Percentiles rank a stretch among this genome's conserved stretches.
Evolutionary conservation across 768 basidiomycete genomes (phyloP).

Genomic region (Phanerochaete carnosa): DNA sequence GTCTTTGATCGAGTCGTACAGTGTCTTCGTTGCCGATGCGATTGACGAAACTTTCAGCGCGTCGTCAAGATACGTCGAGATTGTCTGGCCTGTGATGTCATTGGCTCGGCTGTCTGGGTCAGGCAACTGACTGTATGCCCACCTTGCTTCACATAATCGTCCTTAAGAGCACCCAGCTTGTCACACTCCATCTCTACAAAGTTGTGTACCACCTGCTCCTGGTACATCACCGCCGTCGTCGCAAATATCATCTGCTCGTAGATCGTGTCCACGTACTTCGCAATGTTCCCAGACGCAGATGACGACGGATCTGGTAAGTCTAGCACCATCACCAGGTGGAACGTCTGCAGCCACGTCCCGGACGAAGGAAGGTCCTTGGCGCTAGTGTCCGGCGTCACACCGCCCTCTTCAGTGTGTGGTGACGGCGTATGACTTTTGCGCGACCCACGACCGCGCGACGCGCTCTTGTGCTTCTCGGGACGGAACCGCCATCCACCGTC

Average conservation of each 20-base stretch:
- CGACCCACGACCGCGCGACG: constrained; percentile 54
- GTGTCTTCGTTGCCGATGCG: constrained; percentile 71
- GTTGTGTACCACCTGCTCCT: constrained; percentile 83
- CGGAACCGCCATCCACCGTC: constrained; percentile 77
- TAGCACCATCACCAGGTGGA: constrained; percentile 84
- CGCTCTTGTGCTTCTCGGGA: constrained; percentile 51
- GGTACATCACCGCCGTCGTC: constrained; percentile 87
- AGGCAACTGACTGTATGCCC: neutral
- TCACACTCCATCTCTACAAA: constrained; percentile 86
- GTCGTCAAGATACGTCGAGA: constrained; percentile 49
- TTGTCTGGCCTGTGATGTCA: constrained; percentile 49
- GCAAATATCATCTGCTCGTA: constrained; percentile 90
- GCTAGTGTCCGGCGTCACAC: constrained; percentile 33
- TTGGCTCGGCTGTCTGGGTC: neutral
- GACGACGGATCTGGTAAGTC: constrained; percentile 91
- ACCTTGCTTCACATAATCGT: constrained; percentile 68
- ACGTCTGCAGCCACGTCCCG: constrained; percentile 62
- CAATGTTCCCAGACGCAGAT: constrained; percentile 70
- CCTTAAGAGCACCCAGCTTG: constrained; percentile 63
- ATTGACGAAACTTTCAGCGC: constrained; percentile 68
- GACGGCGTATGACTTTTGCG: constrained; percentile 33
- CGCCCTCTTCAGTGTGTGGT: constrained; percentile 25
- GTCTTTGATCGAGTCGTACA: constrained; percentile 77
- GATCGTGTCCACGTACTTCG: constrained; percentile 80
- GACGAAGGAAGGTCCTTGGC: constrained; percentile 8